Percentiles rank a stretch among this genome's conserved stretches.
Conservation (phyloP, 495 filamentous ascomycete genomes). For the Lepidopterella palustris region DNA sequence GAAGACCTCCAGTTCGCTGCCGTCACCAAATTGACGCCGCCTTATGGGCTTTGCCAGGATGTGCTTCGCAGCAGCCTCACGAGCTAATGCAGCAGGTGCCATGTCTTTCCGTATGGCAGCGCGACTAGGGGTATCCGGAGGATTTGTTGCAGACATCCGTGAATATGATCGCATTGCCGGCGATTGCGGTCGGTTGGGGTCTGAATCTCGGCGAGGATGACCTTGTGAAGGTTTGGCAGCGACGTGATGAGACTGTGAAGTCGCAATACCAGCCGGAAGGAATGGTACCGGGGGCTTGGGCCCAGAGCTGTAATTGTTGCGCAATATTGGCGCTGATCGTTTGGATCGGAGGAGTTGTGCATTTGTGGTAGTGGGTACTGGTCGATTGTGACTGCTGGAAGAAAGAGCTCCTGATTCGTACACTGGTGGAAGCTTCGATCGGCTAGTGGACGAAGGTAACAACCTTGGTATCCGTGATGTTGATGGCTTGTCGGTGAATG, state of each 20-base stretch:
- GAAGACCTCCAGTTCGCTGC: constrained; percentile 83
- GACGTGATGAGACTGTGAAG: constrained; percentile 71
- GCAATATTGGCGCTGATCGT: constrained; percentile 78
- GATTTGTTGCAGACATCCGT: constrained; percentile 45
- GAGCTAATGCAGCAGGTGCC: constrained; percentile 41
- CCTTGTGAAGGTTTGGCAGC: constrained; percentile 61
- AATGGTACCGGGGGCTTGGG: constrained; percentile 62
- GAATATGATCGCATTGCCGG: constrained; percentile 44
- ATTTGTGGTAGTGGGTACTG: constrained; percentile 61
- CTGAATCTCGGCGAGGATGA: constrained; percentile 65
- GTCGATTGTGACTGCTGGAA: constrained; percentile 62
- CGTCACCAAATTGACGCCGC: constrained; percentile 75
- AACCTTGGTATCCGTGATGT: constrained; percentile 45
- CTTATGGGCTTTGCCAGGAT: constrained; percentile 68
- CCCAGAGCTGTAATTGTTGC: constrained; percentile 39
- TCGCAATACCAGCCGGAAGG: constrained; percentile 68
- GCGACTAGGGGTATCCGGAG: constrained; percentile 42
- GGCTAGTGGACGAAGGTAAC: constrained; percentile 57
- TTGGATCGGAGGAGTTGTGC: constrained; percentile 75
- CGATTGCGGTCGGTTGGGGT: constrained; percentile 53
- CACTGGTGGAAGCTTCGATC: constrained; percentile 82
- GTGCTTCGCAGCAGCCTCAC: constrained; percentile 54
- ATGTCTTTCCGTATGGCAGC: constrained; percentile 33
- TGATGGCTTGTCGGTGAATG: constrained; percentile 72
- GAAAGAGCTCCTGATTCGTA: constrained; percentile 78